Conservation (phyloP, 257 asterid genomes). For the Gardenia jasminoides region DNA sequence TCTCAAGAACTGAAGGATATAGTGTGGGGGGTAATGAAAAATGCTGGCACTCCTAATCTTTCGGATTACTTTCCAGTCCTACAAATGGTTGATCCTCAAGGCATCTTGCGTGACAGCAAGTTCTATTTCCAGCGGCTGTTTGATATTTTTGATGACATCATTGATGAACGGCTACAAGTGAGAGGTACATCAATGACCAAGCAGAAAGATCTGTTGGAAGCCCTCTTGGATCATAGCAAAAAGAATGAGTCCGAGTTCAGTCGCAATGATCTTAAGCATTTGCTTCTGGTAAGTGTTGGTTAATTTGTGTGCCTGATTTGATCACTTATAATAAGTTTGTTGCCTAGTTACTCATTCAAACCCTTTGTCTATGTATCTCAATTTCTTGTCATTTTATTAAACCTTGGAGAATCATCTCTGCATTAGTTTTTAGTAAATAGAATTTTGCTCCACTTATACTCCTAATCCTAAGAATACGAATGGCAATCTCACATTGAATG, state of each 20-base stretch:
- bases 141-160: background rate
- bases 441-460: no score
- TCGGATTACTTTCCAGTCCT: conserved; percentile 12
- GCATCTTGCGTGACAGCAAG: background rate
- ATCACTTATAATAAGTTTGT: no score
- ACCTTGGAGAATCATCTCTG: no score
- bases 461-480: no score
- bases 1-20: conserved; percentile 9
- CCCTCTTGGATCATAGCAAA: background rate
- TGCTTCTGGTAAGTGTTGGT: background rate
- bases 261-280: background rate
- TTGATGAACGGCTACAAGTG: background rate
- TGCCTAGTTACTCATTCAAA: no score
- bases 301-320: no score
- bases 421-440: no score
- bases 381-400: no score
- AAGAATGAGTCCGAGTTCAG: background rate
- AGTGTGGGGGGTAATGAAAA: background rate
- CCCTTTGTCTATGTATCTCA: no score
- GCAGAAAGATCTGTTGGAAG: conserved; percentile 9
- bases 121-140: background rate
- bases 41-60: background rate
- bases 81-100: background rate
- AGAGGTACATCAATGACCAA: background rate
- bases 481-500: no score